Evolutionary conservation across 345 rosid genomes (phyloP).

Genomic region (Angophora floribunda): DNA sequence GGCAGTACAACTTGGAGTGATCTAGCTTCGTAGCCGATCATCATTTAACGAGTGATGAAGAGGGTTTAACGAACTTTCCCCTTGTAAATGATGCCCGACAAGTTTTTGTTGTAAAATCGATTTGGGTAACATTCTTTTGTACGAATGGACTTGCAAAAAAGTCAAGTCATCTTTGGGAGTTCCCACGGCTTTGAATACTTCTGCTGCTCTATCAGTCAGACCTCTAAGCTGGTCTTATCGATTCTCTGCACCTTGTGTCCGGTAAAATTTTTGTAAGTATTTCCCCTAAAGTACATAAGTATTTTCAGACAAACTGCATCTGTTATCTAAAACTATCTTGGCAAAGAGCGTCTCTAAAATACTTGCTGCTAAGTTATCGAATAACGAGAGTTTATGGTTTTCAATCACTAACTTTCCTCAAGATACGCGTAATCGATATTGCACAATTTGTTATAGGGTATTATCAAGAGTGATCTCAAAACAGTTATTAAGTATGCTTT

Average conservation of each 20-base stretch:
- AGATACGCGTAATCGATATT: neutral
- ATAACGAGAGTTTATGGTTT: neutral
- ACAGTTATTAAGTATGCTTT: neutral
- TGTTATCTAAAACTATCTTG: neutral
- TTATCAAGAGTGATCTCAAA: neutral
- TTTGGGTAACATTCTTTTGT: neutral
- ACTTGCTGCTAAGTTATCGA: neutral
- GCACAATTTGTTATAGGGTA: neutral
- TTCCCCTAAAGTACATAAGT: neutral
- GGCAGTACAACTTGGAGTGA: neutral
- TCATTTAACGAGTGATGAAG: neutral
- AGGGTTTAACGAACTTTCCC: neutral
- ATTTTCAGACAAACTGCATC: neutral
- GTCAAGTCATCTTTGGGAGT: neutral
- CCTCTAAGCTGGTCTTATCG: neutral
- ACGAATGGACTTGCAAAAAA: neutral
- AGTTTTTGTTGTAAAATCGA: neutral
- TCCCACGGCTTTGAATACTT: neutral
- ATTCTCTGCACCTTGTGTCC: neutral
- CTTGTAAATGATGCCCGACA: neutral
- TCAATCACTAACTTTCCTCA: neutral
- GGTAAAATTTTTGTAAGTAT: neutral
- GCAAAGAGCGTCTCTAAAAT: neutral
- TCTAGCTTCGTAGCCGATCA: neutral
- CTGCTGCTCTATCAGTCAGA: neutral